Evolutionary conservation across 2,329 filamentous ascomycete species (phyloP), one percentile per base, ranked within the genome.

Genomic region (Immersiporthe knoxdaviesiana): DNA sequence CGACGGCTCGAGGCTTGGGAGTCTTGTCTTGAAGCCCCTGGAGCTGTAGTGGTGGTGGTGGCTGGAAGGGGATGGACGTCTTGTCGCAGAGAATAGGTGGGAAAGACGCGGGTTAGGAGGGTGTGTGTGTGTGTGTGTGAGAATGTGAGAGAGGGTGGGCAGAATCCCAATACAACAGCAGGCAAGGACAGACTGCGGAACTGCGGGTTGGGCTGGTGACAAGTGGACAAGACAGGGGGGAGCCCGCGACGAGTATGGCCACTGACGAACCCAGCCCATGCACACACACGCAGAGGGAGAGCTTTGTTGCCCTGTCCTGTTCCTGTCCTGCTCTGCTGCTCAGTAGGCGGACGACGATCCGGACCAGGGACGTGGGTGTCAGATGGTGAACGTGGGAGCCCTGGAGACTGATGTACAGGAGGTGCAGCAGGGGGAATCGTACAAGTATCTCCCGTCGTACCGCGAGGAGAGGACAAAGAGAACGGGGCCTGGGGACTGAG

Each of bases 41-140:
- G 10, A 7, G 11, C 11, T 30, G 24, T n/a, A n/a, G 52, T 30
- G 11, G 24, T 30, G 41, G 41, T 6, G 6, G 18, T 47, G 3
- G 18, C 18, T 47, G 16, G 18, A 47, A 47, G 41, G 61, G 60
- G 69, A 54, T n/a, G 37, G 39, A 24, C 39, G 27, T 37, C n/a
- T 16, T 58, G 67, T 56, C 32, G 67, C 67, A 63, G 67, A 63
- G 67, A 61, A 56, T 62, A 11, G 52, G 14, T 56, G 65, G 64
- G 69, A 71, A 67, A 69, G 69, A 65, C 60, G 61, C 64, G 64
- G 63, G 60, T 62, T 59, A 30, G 12, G 68, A 39, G 35, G 8
- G 35, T 35, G 4, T 35, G 35, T 35, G 35, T 35, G 35, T 35
- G 8, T 35, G 35, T 35, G 35, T 35, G 35, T 35, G 35, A n/a